Conservation (phyloP, 371 early-diverging fungal species). For the Rhizopus sp. region DNA sequence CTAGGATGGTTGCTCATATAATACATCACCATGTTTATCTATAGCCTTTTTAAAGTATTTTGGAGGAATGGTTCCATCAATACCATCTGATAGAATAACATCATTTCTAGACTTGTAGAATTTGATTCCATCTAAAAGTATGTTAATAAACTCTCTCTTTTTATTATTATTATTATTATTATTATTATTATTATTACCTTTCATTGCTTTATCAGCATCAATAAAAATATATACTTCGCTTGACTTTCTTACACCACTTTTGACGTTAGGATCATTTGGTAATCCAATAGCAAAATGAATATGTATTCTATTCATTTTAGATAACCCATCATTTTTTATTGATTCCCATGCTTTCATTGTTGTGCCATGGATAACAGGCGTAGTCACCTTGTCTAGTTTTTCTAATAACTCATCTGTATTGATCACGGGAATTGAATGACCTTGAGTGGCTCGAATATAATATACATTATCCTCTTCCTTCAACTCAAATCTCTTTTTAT, state of each 20-base stretch:
- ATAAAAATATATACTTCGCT: conserved; percentile 77
- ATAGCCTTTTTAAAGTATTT: conserved; percentile 66
- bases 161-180: too few relatives aligned
- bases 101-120: conserved; percentile 77
- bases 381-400: conserved; percentile 50
- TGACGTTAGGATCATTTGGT: conserved; percentile 67
- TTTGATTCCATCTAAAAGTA: conserved; percentile 63
- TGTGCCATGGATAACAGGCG: conserved; percentile 82
- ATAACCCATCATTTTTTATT: conserved; percentile 69
- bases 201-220: conserved; percentile 65
- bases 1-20: not conserved
- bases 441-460: conserved; percentile 86
- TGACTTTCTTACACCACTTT: conserved; percentile 71
- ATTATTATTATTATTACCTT: conserved; percentile 36
- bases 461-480: conserved; percentile 40
- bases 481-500: conserved; percentile 80
- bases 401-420: conserved; percentile 53
- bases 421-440: conserved; percentile 63
- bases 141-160: not conserved
- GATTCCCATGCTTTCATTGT: conserved; percentile 51
- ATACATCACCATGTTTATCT: conserved; percentile 25
- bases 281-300: conserved; percentile 85
- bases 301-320: conserved; percentile 82
- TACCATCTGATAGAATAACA: conserved; percentile 77
- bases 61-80: conserved; percentile 61